A percentile compares a stretch with the other conserved stretches of the same genome.
Evolutionary conservation across 2,329 filamentous ascomycete species (phyloP).

Genomic region (Trichoderma lentiforme): DNA sequence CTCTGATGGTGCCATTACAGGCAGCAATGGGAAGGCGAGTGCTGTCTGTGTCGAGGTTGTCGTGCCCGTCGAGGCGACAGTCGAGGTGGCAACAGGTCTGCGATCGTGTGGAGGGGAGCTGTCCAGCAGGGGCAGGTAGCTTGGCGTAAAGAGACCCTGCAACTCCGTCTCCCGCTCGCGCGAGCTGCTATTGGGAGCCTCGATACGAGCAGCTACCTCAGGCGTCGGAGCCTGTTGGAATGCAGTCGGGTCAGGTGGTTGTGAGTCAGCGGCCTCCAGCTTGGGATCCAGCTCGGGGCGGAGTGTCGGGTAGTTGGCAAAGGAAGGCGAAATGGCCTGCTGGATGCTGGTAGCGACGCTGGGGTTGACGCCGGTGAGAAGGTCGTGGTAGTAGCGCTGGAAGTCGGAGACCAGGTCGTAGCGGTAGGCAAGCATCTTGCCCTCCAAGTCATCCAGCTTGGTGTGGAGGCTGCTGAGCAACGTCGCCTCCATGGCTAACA

Average conservation of each 20-base stretch:
- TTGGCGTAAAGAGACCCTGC: slow-evolving; percentile 60
- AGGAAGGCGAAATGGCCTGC: slow-evolving; percentile 43
- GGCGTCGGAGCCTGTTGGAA: slow-evolving; percentile 32
- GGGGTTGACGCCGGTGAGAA: slow-evolving; percentile 47
- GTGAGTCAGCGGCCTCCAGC: slow-evolving; percentile 37
- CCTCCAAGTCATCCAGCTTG: slow-evolving; percentile 55
- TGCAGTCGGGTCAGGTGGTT: slow-evolving; percentile 27
- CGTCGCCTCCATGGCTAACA: slow-evolving; percentile 40
- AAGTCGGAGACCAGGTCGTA: slow-evolving; percentile 57
- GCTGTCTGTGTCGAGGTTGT: slow-evolving; percentile 9
- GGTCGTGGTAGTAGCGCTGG: slow-evolving; percentile 48
- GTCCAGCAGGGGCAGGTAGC: slow-evolving; percentile 60
- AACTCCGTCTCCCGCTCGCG: slow-evolving; percentile 56
- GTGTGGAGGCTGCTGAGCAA: slow-evolving; percentile 51
- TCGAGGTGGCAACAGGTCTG: slow-evolving; percentile 3
- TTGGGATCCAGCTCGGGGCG: slow-evolving; percentile 37
- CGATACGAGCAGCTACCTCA: slow-evolving; percentile 22
- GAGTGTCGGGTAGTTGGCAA: slow-evolving; percentile 46
- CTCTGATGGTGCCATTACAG: slow-evolving; percentile 23
- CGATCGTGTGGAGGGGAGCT: slow-evolving; percentile 30
- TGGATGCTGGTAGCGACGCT: slow-evolving; percentile 46
- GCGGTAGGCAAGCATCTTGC: slow-evolving; percentile 54
- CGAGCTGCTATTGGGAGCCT: slow-evolving; percentile 35
- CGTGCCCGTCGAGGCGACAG: neutral
- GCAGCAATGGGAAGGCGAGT: slow-evolving; percentile 23